Conservation (phyloP, 306 rosid genomes). For the Prunus mira region DNA sequence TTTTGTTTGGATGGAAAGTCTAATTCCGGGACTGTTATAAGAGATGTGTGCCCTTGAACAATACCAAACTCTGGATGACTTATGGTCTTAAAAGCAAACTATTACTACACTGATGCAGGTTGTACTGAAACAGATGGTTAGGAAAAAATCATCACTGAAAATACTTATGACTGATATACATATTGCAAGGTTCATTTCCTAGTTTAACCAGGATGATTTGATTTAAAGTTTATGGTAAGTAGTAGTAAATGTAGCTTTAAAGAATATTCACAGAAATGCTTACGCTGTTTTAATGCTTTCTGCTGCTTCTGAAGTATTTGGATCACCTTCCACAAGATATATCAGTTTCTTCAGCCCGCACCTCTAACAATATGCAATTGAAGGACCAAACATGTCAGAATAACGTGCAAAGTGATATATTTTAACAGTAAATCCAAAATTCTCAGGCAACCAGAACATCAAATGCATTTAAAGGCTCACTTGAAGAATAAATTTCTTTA, state of each 20-base stretch:
- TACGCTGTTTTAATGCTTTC: slow-evolving; percentile 99
- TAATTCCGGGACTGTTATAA: neutral
- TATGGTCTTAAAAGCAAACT: neutral
- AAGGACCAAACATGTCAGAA: slow-evolving; percentile 25
- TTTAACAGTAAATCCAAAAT: neutral
- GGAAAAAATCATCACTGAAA: neutral
- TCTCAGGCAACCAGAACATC: neutral
- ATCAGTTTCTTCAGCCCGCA: slow-evolving; percentile 89
- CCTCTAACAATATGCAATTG: slow-evolving; percentile 53
- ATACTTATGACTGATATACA: neutral
- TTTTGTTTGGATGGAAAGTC: neutral
- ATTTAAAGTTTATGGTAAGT: neutral
- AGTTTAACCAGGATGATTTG: neutral
- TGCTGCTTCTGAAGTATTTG: slow-evolving; percentile 87
- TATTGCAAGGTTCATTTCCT: neutral
- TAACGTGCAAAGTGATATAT: neutral
- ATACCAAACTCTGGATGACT: neutral
- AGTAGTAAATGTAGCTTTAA: neutral
- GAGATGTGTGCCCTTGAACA: neutral
- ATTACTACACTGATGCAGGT: neutral
- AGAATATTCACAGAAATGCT: slow-evolving; percentile 13
- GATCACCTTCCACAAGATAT: slow-evolving; percentile 97
- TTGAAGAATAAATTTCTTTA: neutral
- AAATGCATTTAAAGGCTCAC: neutral
- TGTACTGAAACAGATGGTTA: neutral